Evolutionary conservation across 768 basidiomycete genomes (phyloP).

Genomic region (Podaxis sp.): DNA sequence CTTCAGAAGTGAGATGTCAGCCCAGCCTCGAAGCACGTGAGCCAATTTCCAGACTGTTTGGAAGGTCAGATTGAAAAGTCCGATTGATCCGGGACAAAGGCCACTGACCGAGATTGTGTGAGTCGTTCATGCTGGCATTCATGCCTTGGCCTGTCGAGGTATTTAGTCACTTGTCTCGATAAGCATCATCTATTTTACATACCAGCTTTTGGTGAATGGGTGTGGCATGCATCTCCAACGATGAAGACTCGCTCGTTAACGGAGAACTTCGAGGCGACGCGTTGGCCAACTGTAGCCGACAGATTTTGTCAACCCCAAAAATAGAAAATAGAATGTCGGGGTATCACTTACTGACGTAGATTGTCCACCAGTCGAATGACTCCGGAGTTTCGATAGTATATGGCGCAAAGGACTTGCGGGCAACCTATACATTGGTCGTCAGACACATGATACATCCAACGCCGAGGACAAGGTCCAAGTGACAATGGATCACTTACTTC

Average conservation of each 20-base stretch:
- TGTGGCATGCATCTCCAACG: constrained; percentile 74
- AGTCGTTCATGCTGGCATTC: constrained; percentile 78
- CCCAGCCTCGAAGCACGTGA: constrained; percentile 56
- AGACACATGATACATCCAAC: not conserved
- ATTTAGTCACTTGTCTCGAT: too few relatives aligned
- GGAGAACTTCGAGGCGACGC: constrained; percentile 65
- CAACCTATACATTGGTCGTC: constrained; percentile 39
- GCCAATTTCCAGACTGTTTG: constrained; percentile 58
- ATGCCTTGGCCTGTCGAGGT: constrained; percentile 59
- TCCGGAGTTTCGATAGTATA: constrained; percentile 49
- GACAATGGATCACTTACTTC: constrained; percentile 35
- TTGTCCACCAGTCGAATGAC: constrained; percentile 70
- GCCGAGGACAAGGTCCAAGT: not conserved
- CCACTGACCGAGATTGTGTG: constrained; percentile 61
- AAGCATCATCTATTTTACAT: constrained; percentile 4
- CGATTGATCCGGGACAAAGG: not conserved
- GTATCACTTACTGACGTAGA: constrained; percentile 57
- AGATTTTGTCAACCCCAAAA: not conserved
- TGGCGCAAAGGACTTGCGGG: constrained; percentile 55
- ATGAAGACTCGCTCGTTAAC: constrained; percentile 70
- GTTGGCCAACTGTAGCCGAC: constrained; percentile 58
- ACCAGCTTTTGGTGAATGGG: constrained; percentile 69
- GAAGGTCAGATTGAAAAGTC: not conserved
- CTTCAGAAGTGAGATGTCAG: constrained; percentile 44
- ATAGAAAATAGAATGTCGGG: not conserved